Percentiles rank a stretch among this genome's conserved stretches.
Conservation (phyloP, 2,329 filamentous ascomycete species). For the Penicillium corylophilum region DNA sequence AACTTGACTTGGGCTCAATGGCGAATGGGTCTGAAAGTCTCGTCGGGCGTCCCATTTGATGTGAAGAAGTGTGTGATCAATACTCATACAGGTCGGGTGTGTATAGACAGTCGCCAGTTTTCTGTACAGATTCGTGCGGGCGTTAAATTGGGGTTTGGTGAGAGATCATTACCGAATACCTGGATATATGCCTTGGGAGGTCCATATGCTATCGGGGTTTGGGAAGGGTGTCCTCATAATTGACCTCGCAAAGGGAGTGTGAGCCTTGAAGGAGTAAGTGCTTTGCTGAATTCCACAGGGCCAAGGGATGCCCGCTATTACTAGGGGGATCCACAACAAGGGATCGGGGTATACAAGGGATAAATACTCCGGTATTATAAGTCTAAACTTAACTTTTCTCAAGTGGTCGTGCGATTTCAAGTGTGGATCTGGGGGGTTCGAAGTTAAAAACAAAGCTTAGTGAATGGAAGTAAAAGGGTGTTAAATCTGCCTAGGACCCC, state of each 20-base stretch:
- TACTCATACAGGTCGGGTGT: neutral
- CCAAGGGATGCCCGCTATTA: constrained; percentile 5
- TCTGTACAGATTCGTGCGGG: neutral
- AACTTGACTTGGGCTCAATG: constrained; percentile 15
- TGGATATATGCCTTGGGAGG: neutral
- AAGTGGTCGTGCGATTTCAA: neutral
- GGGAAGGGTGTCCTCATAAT: neutral
- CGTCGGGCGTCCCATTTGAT: constrained; percentile 18
- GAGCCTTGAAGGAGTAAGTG: constrained; percentile 9
- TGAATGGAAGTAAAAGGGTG: neutral
- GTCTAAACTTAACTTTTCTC: neutral
- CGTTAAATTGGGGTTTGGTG: neutral
- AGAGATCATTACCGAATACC: neutral
- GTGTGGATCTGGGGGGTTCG: neutral
- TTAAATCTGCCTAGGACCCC: neutral
- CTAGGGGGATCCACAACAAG: constrained; percentile 8
- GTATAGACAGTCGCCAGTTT: neutral
- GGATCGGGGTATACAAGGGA: constrained; percentile 1
- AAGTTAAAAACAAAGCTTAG: neutral
- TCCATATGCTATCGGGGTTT: neutral
- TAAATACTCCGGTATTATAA: neutral
- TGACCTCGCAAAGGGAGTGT: constrained; percentile 3
- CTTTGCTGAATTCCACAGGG: constrained; percentile 5
- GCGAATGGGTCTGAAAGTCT: constrained; percentile 10
- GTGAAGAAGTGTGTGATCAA: neutral